Percentiles rank a stretch among this genome's conserved stretches.
These are phyloP conservation scores for Cylindrotheca closterium DNA, from an alignment of 108 stramenopile genomes.

Conservation along the genomic window DNA sequence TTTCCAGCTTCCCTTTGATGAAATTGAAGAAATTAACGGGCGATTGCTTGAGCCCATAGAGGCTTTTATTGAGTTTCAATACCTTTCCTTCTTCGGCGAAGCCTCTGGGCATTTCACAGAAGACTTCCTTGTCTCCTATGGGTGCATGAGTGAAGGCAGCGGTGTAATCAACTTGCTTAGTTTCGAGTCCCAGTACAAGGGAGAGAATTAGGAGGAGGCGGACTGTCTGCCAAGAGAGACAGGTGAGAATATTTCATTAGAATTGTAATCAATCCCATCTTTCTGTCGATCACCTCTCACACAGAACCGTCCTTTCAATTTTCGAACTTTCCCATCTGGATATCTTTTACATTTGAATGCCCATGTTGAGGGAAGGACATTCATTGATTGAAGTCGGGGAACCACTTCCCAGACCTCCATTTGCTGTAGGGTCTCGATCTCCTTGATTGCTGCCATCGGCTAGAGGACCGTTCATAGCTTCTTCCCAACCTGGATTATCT, in stretches of 20 bases:
- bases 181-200: slow-evolving; percentile 21
- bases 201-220: slow-evolving; percentile 25
- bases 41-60: slow-evolving; percentile 26
- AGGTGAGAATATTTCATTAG: slow-evolving; percentile 35
- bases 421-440: too few species aligned
- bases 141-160: slow-evolving; percentile 33
- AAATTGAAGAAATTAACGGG: slow-evolving; percentile 28
- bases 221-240: slow-evolving; percentile 51
- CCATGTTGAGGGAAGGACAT: too few species aligned
- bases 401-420: too few species aligned
- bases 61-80: slow-evolving; percentile 27
- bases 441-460: too few species aligned
- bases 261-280: slow-evolving; percentile 44
- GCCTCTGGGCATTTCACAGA: slow-evolving; percentile 48
- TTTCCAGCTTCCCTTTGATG: slow-evolving; percentile 13
- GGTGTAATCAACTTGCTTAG: slow-evolving; percentile 44
- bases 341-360: too few species aligned
- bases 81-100: slow-evolving; percentile 31
- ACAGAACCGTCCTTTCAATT: slow-evolving; percentile 41
- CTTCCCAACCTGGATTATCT: too few species aligned
- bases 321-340: slow-evolving; percentile 19
- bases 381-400: too few species aligned
- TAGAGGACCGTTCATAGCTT: too few species aligned
- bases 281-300: slow-evolving; percentile 37
- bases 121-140: slow-evolving; percentile 24